Evolutionary conservation across 169 alveolate species (phyloP).

Genomic region (Prorocentrum cordatum): DNA sequence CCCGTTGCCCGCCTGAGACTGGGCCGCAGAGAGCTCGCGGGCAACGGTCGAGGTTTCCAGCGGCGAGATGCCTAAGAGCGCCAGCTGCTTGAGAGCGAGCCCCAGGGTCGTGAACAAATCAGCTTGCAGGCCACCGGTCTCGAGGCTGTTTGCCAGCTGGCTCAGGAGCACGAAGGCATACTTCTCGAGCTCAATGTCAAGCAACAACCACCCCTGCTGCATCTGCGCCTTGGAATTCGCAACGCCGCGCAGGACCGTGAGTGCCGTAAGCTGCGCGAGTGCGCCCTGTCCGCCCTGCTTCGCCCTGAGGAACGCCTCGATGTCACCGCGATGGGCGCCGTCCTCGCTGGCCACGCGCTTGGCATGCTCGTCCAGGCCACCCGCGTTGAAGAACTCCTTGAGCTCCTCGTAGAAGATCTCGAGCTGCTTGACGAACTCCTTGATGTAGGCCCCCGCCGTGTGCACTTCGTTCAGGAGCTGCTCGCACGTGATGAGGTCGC

Average conservation of each 20-base stretch:
- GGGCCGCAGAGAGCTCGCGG: neutral
- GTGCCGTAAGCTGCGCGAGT: neutral
- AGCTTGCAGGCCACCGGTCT: constrained; percentile 33
- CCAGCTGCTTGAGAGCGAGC: neutral
- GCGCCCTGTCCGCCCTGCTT: too few relatives aligned
- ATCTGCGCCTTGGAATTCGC: neutral
- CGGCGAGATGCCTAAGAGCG: neutral
- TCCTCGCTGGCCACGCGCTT: neutral
- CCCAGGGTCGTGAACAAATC: neutral
- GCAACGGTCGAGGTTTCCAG: constrained; percentile 3
- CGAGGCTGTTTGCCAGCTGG: neutral
- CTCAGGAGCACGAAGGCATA: constrained; percentile 52
- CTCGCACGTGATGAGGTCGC: constrained; percentile 21
- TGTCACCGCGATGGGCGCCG: neutral
- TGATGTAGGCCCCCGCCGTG: constrained; percentile 17
- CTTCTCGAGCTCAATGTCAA: constrained; percentile 68
- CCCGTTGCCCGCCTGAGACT: neutral
- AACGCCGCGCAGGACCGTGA: neutral
- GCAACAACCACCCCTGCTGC: constrained; percentile 14
- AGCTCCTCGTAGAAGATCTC: neutral
- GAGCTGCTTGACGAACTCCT: neutral
- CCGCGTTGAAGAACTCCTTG: neutral
- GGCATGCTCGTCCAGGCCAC: neutral
- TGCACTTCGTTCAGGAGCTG: constrained; percentile 41
- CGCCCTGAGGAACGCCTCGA: too few relatives aligned